A percentile compares a stretch with the other conserved stretches of the same genome.
phyloP scores from a whole-genome alignment of 257 asterid genomes.

The Petrea volubilis region DNA sequence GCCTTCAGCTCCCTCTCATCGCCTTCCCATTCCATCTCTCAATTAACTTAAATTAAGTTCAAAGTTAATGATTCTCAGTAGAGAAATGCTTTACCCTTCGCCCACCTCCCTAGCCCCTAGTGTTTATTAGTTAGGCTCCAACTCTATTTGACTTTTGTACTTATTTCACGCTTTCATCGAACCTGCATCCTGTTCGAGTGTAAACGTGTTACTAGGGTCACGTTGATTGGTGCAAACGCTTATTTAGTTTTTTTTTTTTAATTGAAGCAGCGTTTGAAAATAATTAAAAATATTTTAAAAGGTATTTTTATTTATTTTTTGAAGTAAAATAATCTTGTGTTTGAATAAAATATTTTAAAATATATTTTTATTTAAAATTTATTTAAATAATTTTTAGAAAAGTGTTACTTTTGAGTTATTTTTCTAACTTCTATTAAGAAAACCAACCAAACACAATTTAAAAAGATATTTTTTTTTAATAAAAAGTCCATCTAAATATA shows the following conservation, averaged over 20 bases:
- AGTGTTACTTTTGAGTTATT: too few species aligned
- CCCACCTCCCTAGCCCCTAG: background rate
- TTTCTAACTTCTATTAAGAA: too few species aligned
- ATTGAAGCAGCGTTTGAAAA: too few species aligned
- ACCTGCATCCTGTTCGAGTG: background rate
- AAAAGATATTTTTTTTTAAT: too few species aligned
- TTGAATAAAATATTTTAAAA: too few species aligned
- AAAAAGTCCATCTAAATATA: too few species aligned
- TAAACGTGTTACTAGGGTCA: background rate
- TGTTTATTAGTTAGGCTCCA: background rate
- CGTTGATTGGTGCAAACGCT: background rate
- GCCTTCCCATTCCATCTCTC: slow-evolving; percentile 56
- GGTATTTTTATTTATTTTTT: too few species aligned
- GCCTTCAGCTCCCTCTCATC: slow-evolving; percentile 58
- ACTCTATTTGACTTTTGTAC: background rate
- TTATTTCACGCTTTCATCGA: background rate
- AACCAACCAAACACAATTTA: too few species aligned
- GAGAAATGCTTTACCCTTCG: background rate
- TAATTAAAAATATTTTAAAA: too few species aligned
- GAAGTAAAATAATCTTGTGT: too few species aligned
- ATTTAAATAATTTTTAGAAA: too few species aligned
- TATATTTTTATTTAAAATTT: too few species aligned
- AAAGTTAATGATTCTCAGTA: background rate
- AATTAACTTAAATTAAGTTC: background rate
- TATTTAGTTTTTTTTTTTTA: background rate